phyloP scores from a whole-genome alignment of 352 stramenopile species.

The Achlya hypogyna region DNA sequence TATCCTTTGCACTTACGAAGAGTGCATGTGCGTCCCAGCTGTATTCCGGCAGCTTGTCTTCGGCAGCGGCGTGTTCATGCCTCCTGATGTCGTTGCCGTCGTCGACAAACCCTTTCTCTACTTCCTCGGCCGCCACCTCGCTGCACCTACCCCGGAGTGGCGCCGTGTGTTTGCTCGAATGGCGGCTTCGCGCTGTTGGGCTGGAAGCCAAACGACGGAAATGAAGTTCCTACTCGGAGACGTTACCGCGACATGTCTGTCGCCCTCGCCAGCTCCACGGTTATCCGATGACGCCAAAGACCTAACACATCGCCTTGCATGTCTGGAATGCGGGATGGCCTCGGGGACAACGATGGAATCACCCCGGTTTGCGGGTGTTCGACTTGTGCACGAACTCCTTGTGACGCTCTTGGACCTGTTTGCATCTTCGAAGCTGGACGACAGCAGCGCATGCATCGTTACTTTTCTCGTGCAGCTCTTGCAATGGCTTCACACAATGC shows the following conservation, averaged over 20 bases:
- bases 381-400: conserved; percentile 4
- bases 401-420: neutral
- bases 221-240: neutral
- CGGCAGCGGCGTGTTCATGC: neutral
- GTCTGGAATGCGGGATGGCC: neutral
- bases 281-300: neutral
- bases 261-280: neutral
- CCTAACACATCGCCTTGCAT: neutral
- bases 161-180: no score
- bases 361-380: neutral
- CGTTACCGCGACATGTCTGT: neutral
- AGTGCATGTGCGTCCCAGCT: neutral
- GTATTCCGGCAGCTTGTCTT: conserved; percentile 10
- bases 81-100: neutral
- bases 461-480: neutral
- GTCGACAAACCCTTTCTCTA: neutral
- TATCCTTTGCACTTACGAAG: neutral
- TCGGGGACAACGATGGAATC: neutral
- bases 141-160: no score
- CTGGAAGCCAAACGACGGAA: no score
- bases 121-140: neutral
- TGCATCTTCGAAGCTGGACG: no score
- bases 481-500: neutral
- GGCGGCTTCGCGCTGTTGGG: no score
- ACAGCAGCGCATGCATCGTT: neutral